Percentiles rank a stretch among this genome's conserved stretches.
Conservation (phyloP, 306 rosid genomes). For the Ormosia emarginata region DNA sequence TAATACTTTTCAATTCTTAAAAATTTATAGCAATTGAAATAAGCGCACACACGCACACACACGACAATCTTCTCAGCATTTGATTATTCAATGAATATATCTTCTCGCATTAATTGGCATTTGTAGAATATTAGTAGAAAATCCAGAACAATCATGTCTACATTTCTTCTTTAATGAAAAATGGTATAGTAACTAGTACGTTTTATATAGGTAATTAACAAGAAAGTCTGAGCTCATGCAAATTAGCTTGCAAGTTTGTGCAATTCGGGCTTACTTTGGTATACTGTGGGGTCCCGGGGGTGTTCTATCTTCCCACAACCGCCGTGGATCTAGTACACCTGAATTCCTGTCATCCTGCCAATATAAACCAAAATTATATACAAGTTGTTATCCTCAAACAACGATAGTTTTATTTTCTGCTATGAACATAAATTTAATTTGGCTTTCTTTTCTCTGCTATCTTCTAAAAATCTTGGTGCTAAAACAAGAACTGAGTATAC, state of each 20-base stretch:
- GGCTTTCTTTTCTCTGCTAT: not conserved
- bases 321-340: constrained; percentile 16
- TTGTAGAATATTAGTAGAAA: not conserved
- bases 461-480: not conserved
- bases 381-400: not conserved
- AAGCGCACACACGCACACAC: not conserved
- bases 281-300: constrained; percentile 18
- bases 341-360: constrained; percentile 43
- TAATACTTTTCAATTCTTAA: not conserved
- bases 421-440: not conserved
- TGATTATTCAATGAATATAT: not conserved
- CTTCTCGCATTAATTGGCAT: not conserved
- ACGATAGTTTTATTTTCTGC: not conserved
- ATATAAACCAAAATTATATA: not conserved
- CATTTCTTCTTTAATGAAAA: not conserved
- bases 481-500: constrained; percentile 16
- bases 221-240: not conserved
- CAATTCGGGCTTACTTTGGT: constrained; percentile 37
- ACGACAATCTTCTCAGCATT: not conserved
- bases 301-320: constrained; percentile 22
- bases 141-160: not conserved
- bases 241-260: not conserved
- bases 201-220: not conserved
- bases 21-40: not conserved
- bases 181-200: not conserved